These are phyloP conservation scores for Wallacemonas rigidus DNA, from an alignment of 208 protist species.

Conservation along the genomic window DNA sequence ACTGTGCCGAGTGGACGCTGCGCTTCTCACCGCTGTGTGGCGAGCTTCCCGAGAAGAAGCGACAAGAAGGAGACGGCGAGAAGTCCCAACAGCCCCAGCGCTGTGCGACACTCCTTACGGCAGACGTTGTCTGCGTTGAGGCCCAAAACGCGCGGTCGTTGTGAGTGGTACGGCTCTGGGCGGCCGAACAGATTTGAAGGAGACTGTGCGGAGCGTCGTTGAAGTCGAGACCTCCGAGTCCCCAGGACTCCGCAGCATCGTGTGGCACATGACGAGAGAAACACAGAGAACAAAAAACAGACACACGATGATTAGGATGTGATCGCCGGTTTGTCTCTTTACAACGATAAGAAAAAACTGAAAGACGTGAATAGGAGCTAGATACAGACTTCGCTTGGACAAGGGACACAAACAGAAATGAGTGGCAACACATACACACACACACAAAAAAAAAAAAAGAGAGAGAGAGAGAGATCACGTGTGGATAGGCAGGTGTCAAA, in stretches of 20 bases:
- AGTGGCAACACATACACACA: not conserved
- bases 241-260: not conserved
- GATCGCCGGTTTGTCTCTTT: not conserved
- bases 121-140: not conserved
- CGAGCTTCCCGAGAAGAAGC: not conserved
- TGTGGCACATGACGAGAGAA: not conserved
- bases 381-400: not conserved
- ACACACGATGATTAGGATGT: conserved; percentile 2
- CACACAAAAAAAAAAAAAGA: no score
- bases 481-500: not conserved
- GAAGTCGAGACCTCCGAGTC: conserved; percentile 5
- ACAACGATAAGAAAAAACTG: not conserved
- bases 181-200: not conserved
- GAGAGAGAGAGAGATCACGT: no score
- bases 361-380: not conserved
- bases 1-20: not conserved
- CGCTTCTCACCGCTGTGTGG: not conserved
- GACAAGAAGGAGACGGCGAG: not conserved
- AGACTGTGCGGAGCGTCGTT: not conserved
- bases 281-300: not conserved
- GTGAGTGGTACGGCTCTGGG: not conserved
- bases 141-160: not conserved
- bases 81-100: not conserved
- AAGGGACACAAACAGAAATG: not conserved
- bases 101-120: not conserved